Evolutionary conservation across 2,329 filamentous ascomycete genomes (phyloP).

Genomic region (Metarhizium brunneum): DNA sequence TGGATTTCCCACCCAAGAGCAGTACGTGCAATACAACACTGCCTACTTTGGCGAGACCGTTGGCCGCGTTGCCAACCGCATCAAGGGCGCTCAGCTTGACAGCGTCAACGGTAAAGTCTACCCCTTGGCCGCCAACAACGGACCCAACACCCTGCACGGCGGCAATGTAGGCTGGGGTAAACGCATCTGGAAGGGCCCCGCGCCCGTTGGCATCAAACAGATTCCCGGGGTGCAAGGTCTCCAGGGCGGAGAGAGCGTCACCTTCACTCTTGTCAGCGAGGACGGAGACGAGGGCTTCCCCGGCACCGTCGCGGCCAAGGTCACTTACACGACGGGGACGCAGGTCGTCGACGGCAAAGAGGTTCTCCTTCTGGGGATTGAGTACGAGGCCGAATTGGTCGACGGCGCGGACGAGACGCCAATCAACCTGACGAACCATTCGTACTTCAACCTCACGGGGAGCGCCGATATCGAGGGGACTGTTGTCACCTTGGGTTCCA

Average conservation of each 20-base stretch:
- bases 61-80: constrained; percentile 74
- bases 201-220: constrained; percentile 39
- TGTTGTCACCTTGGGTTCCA: constrained; percentile 56
- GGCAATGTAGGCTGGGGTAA: constrained; percentile 73
- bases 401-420: constrained; percentile 79
- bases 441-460: constrained; percentile 60
- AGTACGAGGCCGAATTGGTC: constrained; percentile 80
- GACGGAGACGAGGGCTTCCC: constrained; percentile 89
- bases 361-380: constrained; percentile 67
- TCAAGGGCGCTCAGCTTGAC: constrained; percentile 61
- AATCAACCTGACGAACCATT: constrained; percentile 93
- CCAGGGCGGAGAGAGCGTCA: constrained; percentile 55
- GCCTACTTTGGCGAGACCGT: constrained; percentile 92
- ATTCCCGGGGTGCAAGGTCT: constrained; percentile 42
- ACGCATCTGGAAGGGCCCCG: constrained; percentile 65
- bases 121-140: constrained; percentile 65
- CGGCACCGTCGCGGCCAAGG: constrained; percentile 67
- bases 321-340: constrained; percentile 70
- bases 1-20: constrained; percentile 65
- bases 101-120: constrained; percentile 65
- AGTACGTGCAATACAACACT: constrained; percentile 66
- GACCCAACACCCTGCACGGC: constrained; percentile 66
- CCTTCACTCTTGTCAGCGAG: constrained; percentile 57
- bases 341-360: constrained; percentile 53
- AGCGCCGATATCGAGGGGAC: constrained; percentile 45